These are phyloP conservation scores for Aspergillus sp. DNA, from an alignment of 2,329 filamentous ascomycete species.

Conservation along the genomic window DNA sequence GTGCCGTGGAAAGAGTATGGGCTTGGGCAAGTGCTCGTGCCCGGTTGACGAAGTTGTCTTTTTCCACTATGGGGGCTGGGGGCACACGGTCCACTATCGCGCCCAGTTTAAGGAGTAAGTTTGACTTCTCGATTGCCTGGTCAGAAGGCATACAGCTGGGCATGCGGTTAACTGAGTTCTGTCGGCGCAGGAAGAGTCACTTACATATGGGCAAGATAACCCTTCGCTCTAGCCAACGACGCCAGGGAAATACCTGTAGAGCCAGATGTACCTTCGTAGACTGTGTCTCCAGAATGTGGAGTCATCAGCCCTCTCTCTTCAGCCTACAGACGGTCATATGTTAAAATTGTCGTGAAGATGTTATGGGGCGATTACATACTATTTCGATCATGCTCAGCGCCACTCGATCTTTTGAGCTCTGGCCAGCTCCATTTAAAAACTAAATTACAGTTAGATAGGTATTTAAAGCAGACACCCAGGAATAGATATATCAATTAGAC, in stretches of 20 bases:
- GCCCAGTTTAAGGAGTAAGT: constrained; percentile 83
- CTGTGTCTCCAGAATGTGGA: constrained; percentile 82
- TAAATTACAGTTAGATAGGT: constrained; percentile 23
- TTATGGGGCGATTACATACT: constrained; percentile 33
- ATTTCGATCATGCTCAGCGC: constrained; percentile 82
- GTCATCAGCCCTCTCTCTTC: constrained; percentile 74
- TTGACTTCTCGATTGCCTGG: constrained; percentile 82
- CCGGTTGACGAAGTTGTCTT: constrained; percentile 90
- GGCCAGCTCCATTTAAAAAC: constrained; percentile 92
- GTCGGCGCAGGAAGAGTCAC: constrained; percentile 14
- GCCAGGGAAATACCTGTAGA: constrained; percentile 95
- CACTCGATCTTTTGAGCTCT: constrained; percentile 92
- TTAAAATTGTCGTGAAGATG: neutral
- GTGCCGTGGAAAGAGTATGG: constrained; percentile 56
- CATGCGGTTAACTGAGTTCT: neutral
- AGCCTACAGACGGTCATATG: constrained; percentile 51
- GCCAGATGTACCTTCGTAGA: constrained; percentile 96
- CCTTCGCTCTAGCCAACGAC: constrained; percentile 79
- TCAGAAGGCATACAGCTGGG: constrained; percentile 85
- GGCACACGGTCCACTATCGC: constrained; percentile 89
- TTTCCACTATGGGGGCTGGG: constrained; percentile 90
- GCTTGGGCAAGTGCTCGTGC: constrained; percentile 73
- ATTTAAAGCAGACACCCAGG: neutral
- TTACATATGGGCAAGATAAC: constrained; percentile 87
- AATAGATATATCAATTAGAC: neutral